Evolutionary conservation across 1,284 basidiomycete genomes (phyloP).

Genomic region (Coriolopsis trogii): DNA sequence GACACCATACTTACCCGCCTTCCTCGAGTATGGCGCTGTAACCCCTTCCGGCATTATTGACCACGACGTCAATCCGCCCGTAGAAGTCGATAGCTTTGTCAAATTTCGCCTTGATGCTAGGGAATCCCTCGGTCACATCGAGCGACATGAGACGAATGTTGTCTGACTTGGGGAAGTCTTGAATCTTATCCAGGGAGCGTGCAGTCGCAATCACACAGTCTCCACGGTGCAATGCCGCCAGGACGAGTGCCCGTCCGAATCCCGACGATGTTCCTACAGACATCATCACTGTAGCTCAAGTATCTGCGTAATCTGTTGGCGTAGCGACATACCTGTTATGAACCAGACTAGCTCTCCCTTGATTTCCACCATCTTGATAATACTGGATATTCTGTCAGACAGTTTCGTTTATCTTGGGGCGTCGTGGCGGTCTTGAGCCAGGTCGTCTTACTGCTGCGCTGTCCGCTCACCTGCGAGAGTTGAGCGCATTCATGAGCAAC

Average conservation of each 20-base stretch:
- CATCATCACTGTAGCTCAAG: no score
- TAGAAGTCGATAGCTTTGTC: constrained; percentile 44
- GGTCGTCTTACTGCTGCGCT: no score
- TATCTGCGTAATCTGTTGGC: not conserved
- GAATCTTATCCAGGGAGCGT: constrained; percentile 32
- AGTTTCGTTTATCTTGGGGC: no score
- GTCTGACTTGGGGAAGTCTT: constrained; percentile 26
- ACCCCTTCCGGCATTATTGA: constrained; percentile 55
- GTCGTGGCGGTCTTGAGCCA: no score
- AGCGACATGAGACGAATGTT: constrained; percentile 35
- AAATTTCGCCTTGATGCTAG: constrained; percentile 35
- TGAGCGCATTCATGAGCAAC: no score
- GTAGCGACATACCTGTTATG: constrained; percentile 16
- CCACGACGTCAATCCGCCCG: constrained; percentile 55
- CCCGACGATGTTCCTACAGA: constrained; percentile 35
- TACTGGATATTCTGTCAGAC: no score
- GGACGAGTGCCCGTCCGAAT: constrained; percentile 37
- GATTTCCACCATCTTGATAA: not conserved
- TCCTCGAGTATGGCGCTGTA: constrained; percentile 32
- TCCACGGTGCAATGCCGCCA: constrained; percentile 33
- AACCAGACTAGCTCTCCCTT: constrained; percentile 15
- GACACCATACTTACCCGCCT: constrained; percentile 26
- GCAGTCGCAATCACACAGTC: constrained; percentile 42
- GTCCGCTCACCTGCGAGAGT: no score
- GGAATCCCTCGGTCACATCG: constrained; percentile 37